Conservation (phyloP, 768 basidiomycete genomes). For the Suillus lakei region DNA sequence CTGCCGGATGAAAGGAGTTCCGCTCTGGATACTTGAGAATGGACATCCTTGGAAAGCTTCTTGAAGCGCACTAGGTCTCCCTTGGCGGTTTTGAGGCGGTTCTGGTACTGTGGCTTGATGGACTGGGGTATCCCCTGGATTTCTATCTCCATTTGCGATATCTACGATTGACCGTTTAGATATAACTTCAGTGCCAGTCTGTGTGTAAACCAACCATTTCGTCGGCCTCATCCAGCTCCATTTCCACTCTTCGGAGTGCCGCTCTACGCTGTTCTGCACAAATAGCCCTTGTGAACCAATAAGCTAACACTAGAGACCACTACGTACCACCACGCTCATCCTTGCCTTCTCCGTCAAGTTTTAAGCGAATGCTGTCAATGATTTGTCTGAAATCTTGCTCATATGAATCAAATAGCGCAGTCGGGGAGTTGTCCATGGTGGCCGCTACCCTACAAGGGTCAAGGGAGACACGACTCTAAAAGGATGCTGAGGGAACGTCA, state of each 20-base stretch:
- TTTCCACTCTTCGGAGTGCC: conserved; percentile 81
- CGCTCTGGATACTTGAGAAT: conserved; percentile 68
- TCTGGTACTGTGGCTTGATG: conserved; percentile 75
- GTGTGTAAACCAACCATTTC: conserved; percentile 75
- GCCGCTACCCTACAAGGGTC: conserved; percentile 6
- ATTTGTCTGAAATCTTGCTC: conserved; percentile 92
- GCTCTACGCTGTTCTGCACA: conserved; percentile 79
- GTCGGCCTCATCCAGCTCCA: conserved; percentile 97
- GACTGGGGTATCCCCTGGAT: conserved; percentile 92
- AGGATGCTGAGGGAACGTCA: background rate
- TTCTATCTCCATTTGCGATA: conserved; percentile 99
- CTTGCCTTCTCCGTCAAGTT: conserved; percentile 73
- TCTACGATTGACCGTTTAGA: conserved; percentile 47
- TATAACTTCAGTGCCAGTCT: background rate
- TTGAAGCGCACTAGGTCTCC: conserved; percentile 78
- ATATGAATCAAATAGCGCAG: conserved; percentile 88
- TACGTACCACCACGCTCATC: conserved; percentile 71
- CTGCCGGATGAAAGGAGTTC: conserved; percentile 71
- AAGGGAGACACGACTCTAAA: background rate
- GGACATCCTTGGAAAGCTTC: conserved; percentile 77
- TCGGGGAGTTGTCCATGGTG: conserved; percentile 82
- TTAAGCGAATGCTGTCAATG: conserved; percentile 71
- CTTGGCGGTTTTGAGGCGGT: conserved; percentile 77
- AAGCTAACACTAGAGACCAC: conserved; percentile 6
- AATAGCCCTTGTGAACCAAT: conserved; percentile 7